Evolutionary conservation across 2,329 filamentous ascomycete species (phyloP).

Genomic region (Leptographium lundbergii): DNA sequence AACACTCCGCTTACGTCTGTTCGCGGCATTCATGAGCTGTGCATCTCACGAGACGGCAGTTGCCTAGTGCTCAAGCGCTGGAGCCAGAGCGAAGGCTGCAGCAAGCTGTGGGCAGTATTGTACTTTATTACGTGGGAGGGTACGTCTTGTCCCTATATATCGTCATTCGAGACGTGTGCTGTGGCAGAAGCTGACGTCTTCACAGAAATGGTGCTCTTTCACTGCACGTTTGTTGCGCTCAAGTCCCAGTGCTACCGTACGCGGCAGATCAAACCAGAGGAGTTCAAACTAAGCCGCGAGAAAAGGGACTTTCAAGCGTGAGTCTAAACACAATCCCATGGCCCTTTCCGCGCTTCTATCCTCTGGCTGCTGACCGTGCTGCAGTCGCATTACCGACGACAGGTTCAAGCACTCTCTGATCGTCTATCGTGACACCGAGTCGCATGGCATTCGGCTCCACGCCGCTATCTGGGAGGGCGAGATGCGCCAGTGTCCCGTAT

Average conservation of each 20-base stretch:
- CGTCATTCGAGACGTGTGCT: background rate
- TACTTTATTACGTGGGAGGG: conserved; percentile 50
- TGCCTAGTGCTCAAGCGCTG: conserved; percentile 39
- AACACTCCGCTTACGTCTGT: conserved; percentile 33
- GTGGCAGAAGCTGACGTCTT: background rate
- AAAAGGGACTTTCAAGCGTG: conserved; percentile 44
- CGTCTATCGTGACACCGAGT: conserved; percentile 38
- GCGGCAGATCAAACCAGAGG: conserved; percentile 26
- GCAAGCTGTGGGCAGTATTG: conserved; percentile 41
- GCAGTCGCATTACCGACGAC: conserved; percentile 45
- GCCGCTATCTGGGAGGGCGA: conserved; percentile 43
- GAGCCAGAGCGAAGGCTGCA: conserved; percentile 28
- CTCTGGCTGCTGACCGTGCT: background rate
- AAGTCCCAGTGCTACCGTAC: conserved; percentile 38
- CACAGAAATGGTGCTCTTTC: conserved; percentile 46
- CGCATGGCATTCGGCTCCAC: conserved; percentile 39
- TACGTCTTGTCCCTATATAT: conserved; percentile 16
- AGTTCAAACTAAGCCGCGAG: conserved; percentile 36
- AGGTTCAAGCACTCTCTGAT: conserved; percentile 38
- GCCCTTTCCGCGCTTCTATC: background rate
- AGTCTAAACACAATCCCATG: conserved; percentile 11
- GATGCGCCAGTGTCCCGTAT: conserved; percentile 42
- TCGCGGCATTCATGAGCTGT: conserved; percentile 41
- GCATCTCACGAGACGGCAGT: conserved; percentile 34
- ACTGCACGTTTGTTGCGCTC: conserved; percentile 43